Base-by-base conservation (phyloP, 2,329 filamentous ascomycete genomes). In the Ophiocordyceps camponoti-saundersi region DNA sequence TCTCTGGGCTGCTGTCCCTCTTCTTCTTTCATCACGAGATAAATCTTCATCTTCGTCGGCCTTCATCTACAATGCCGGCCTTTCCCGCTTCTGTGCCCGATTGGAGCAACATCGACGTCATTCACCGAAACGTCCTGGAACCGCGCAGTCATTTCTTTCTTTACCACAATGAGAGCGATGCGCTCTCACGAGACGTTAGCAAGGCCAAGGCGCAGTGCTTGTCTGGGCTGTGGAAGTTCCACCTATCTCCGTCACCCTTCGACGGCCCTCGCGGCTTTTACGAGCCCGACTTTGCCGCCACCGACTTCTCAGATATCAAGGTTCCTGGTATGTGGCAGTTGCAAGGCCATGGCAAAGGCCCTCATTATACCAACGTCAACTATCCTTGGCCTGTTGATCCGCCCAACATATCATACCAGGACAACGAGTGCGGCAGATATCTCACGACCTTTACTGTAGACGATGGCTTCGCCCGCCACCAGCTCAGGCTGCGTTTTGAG, bases 261-360 rank as follows among this genome's bases (percentile, higher is more conserved):
- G 58, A 65, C 36, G 70, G 69, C 0, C 70, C 71, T 0, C 53
- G 51, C 5, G 56, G 63, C 42, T 71, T 71, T 48, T 61, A 65
- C 49, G 48, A 59, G 26, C 49, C 53, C 26, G 53, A 51, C 30
- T 70, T 64, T 47, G 60, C 67, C 47, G 55, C 63, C 11, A 53
- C 57, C 1, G 52, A 40, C 20, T 60, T 57, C 34, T 43, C 49
- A 21, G 62, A 72, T 36, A 75, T 82, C 36, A 55, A 65, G 7
- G 81, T 85, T 0, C 82, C 80, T 0, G 77, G 78, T 15, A 77
- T 79, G 65, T 86, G 82, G 82, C 81, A 85, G 59, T 65, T 82
- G 1, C 75, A 83, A 54, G 80, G 80, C 15, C 77, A 75, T 52
- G 81, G 80, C 3, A 62, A 63, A 21, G 66, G 70, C 11, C 81